Percentiles rank a stretch among this genome's conserved stretches.
phyloP scores from a whole-genome alignment of 1,284 basidiomycete species.

The Kalmanozyma brasiliensis region DNA sequence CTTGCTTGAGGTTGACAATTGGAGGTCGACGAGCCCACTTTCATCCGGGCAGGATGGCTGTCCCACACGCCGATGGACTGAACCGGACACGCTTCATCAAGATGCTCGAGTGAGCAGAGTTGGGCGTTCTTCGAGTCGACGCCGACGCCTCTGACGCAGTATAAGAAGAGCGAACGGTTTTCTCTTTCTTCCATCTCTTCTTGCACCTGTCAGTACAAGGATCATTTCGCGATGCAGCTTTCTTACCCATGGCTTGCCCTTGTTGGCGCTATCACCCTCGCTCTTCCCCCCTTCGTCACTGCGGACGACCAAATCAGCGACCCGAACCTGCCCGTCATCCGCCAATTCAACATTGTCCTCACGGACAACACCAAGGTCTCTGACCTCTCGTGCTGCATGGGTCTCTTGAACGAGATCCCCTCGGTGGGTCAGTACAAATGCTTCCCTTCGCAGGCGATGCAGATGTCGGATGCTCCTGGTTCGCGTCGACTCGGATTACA shows the following conservation, averaged over 20 bases:
- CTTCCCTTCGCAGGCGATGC: conserved; percentile 12
- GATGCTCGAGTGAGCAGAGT: too few relatives aligned
- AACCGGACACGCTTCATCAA: too few relatives aligned
- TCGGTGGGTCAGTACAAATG: conserved; percentile 5
- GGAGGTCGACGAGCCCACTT: not conserved
- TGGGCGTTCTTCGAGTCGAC: too few relatives aligned
- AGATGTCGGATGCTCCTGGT: conserved; percentile 6
- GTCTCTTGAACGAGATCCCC: not conserved
- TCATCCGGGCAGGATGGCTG: too few relatives aligned
- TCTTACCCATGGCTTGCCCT: conserved; percentile 17
- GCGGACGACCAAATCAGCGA: conserved; percentile 20
- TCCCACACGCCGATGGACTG: too few relatives aligned
- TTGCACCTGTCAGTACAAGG: not conserved
- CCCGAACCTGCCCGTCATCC: conserved; percentile 18
- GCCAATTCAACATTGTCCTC: conserved; percentile 31
- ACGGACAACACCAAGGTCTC: conserved; percentile 38
- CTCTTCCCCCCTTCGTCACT: conserved; percentile 1
- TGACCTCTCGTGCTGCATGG: conserved; percentile 39
- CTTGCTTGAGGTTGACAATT: too few relatives aligned
- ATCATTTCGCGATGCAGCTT: conserved; percentile 11
- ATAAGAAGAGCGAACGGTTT: too few relatives aligned
- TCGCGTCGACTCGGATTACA: conserved; percentile 26
- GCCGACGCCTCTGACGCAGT: too few relatives aligned
- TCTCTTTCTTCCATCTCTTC: not conserved
- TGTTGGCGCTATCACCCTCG: conserved; percentile 17